Evolutionary conservation across 495 filamentous ascomycete genomes (phyloP).

Genomic region (Lepidopterella palustris): DNA sequence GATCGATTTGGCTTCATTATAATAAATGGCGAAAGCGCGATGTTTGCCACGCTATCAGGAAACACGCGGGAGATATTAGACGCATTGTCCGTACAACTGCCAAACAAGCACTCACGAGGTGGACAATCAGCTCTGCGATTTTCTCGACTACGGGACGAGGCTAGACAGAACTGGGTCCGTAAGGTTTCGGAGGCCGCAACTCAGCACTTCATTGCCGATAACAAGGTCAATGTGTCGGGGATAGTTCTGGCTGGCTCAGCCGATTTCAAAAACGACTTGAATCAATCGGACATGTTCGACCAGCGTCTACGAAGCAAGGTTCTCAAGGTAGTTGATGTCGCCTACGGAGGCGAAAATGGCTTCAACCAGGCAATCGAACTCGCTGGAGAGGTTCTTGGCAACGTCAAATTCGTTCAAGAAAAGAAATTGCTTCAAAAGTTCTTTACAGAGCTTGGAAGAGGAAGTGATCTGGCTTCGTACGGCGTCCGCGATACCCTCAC

Average conservation of each 20-base stretch:
- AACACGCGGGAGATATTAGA: constrained; percentile 96
- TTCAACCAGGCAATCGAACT: constrained; percentile 99
- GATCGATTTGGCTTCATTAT: constrained; percentile 99
- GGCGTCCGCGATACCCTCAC: constrained; percentile 96
- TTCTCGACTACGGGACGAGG: constrained; percentile 95
- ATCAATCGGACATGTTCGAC: constrained; percentile 97
- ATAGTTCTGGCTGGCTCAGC: constrained; percentile 92
- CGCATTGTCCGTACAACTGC: constrained; percentile 87
- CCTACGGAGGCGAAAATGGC: constrained; percentile 96
- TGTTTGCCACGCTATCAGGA: constrained; percentile 92
- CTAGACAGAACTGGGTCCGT: constrained; percentile 98
- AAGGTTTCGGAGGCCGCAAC: constrained; percentile 97
- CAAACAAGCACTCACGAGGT: constrained; percentile 99
- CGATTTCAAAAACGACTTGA: constrained; percentile 99
- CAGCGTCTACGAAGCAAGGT: constrained; percentile 87
- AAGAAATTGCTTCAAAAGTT: constrained; percentile 98
- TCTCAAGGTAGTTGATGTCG: constrained; percentile 98
- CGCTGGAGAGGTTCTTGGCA: constrained; percentile 89
- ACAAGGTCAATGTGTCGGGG: constrained; percentile 95
- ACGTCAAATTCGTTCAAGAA: constrained; percentile 99
- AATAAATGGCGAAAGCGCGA: constrained; percentile 97
- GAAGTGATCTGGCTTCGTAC: constrained; percentile 92
- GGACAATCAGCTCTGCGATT: constrained; percentile 99
- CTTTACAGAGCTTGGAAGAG: constrained; percentile 97
- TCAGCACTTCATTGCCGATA: constrained; percentile 94